Conservation (phyloP, 1,139 yeast species). For the Suhomyces terraborum region DNA sequence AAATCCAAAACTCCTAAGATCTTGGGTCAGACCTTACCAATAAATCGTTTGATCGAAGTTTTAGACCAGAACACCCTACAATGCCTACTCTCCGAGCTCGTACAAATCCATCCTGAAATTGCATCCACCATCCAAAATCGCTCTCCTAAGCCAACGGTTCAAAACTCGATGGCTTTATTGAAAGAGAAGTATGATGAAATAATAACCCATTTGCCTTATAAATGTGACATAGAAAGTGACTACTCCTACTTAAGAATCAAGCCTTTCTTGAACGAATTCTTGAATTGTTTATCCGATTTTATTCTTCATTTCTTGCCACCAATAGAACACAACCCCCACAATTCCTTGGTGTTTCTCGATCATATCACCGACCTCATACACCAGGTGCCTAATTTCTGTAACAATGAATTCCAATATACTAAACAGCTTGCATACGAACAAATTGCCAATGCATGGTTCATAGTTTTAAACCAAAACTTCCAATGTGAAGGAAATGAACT, state of each 20-base stretch:
- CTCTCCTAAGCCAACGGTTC: constrained; percentile 62
- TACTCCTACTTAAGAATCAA: constrained; percentile 87
- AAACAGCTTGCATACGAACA: constrained; percentile 77
- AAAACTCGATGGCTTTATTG: constrained; percentile 54
- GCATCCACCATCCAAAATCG: constrained; percentile 50
- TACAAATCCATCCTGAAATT: constrained; percentile 65
- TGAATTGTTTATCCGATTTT: constrained; percentile 77
- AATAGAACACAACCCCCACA: constrained; percentile 55
- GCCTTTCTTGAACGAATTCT: constrained; percentile 70
- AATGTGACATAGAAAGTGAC: constrained; percentile 72
- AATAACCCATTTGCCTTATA: constrained; percentile 63
- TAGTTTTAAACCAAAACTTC: constrained; percentile 51
- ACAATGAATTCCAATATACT: constrained; percentile 72
- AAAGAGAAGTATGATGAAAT: constrained; percentile 50
- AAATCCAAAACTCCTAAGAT: constrained; percentile 45
- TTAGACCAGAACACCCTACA: constrained; percentile 60
- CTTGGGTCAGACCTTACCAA: constrained; percentile 55
- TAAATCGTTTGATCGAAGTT: constrained; percentile 65
- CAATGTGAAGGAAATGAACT: constrained; percentile 10
- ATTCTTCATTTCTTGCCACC: constrained; percentile 82
- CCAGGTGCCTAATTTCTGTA: constrained; percentile 71
- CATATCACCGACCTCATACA: constrained; percentile 65
- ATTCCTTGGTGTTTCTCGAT: constrained; percentile 68
- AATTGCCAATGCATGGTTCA: constrained; percentile 73
- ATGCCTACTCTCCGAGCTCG: constrained; percentile 51